phyloP scores from a whole-genome alignment of 1,139 yeast species.

The Saccharomycopsis hybrid region DNA sequence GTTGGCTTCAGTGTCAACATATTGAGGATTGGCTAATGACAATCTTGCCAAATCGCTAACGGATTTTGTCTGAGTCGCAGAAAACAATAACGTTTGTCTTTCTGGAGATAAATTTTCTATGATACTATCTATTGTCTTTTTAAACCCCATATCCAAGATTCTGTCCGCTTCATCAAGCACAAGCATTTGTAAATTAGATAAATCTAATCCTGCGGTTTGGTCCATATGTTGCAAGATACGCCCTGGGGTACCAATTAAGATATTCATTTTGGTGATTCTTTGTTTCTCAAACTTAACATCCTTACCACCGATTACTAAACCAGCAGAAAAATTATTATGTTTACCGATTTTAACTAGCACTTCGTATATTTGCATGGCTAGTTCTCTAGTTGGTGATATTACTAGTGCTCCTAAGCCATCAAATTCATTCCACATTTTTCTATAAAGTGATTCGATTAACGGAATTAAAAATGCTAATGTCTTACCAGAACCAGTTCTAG shows the following conservation, averaged over 20 bases:
- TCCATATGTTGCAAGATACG: slow-evolving; percentile 91
- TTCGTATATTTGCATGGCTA: slow-evolving; percentile 91
- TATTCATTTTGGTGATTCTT: slow-evolving; percentile 75
- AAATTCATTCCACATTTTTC: slow-evolving; percentile 73
- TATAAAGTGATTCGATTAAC: slow-evolving; percentile 61
- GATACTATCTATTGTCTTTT: slow-evolving; percentile 79
- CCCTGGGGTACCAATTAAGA: slow-evolving; percentile 94
- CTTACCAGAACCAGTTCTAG: slow-evolving; percentile 95
- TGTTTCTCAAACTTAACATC: slow-evolving; percentile 85
- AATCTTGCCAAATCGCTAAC: slow-evolving; percentile 85
- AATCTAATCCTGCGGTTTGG: slow-evolving; percentile 81
- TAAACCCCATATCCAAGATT: slow-evolving; percentile 95
- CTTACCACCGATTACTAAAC: slow-evolving; percentile 94
- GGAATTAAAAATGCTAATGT: slow-evolving; percentile 91
- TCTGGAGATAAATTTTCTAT: slow-evolving; percentile 74
- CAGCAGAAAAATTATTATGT: slow-evolving; percentile 79
- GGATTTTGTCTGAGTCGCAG: slow-evolving; percentile 91
- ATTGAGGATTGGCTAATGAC: slow-evolving; percentile 72
- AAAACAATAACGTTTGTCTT: slow-evolving; percentile 82
- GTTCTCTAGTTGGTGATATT: slow-evolving; percentile 89
- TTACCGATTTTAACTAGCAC: slow-evolving; percentile 82
- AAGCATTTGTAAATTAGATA: slow-evolving; percentile 70
- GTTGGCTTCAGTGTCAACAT: slow-evolving; percentile 38
- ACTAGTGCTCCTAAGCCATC: slow-evolving; percentile 94
- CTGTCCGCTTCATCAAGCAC: slow-evolving; percentile 96